Evolutionary conservation across 2,329 filamentous ascomycete genomes (phyloP).

Genomic region (Fusarium equiseti): DNA sequence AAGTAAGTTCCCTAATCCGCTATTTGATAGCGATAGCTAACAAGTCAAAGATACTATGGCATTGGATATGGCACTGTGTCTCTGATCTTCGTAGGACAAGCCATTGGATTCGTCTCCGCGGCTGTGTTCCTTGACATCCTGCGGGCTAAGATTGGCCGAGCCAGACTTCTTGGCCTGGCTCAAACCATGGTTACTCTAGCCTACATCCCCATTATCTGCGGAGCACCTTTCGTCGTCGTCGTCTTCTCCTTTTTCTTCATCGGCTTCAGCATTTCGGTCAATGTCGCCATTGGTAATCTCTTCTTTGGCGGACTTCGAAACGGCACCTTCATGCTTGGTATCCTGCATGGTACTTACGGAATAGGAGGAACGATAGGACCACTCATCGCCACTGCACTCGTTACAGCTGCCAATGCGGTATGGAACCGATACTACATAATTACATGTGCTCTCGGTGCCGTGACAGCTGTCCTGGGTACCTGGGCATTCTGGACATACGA

Average conservation of each 20-base stretch:
- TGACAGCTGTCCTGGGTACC: conserved; percentile 68
- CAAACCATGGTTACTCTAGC: conserved; percentile 68
- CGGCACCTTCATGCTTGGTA: conserved; percentile 68
- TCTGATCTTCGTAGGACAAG: conserved; percentile 83
- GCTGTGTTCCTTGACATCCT: conserved; percentile 77
- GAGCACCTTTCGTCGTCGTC: conserved; percentile 77
- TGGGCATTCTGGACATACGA: conserved; percentile 81
- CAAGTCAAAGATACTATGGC: conserved; percentile 66
- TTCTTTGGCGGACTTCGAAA: conserved; percentile 68
- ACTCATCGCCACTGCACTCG: conserved; percentile 79
- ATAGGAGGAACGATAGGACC: conserved; percentile 75
- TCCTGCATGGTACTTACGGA: conserved; percentile 76
- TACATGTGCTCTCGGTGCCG: conserved; percentile 67
- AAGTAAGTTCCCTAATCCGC: conserved; percentile 52
- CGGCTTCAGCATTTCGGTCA: conserved; percentile 68
- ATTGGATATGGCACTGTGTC: conserved; percentile 85
- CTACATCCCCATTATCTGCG: conserved; percentile 74
- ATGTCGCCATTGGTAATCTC: conserved; percentile 69
- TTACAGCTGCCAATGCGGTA: conserved; percentile 65
- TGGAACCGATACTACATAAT: conserved; percentile 83
- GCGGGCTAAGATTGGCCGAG: conserved; percentile 72
- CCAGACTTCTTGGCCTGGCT: conserved; percentile 70
- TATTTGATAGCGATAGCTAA: background rate
- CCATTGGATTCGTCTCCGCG: conserved; percentile 79
- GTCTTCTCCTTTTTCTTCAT: conserved; percentile 77